Conservation (phyloP, 139 green algal genomes). For the Auxenochlorella pyrenoidosa region DNA sequence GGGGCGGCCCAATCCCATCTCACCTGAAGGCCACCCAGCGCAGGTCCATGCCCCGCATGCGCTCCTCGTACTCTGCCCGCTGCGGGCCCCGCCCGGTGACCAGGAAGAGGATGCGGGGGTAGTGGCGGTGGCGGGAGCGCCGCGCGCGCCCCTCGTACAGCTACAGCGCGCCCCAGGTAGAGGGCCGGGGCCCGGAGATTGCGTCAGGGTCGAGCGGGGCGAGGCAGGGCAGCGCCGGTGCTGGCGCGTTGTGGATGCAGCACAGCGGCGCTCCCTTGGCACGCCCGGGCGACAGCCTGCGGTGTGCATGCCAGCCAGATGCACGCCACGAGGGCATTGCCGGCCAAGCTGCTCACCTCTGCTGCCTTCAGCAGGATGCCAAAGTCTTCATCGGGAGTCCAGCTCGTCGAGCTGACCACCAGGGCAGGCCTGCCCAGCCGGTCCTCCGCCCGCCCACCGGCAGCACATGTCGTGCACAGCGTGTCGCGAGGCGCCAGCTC, state of each 20-base stretch:
- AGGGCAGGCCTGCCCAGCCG: constrained; percentile 78
- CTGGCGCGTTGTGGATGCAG: neutral
- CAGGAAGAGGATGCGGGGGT: constrained; percentile 52
- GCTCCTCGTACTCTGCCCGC: constrained; percentile 71
- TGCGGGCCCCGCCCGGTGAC: constrained; percentile 90
- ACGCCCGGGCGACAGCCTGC: neutral
- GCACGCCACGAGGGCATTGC: no score
- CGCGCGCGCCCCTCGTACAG: constrained; percentile 28
- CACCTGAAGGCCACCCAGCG: constrained; percentile 78
- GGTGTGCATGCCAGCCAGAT: neutral
- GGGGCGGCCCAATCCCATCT: neutral
- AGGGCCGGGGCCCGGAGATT: neutral
- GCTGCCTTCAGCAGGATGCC: constrained; percentile 84
- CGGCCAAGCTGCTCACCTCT: constrained; percentile 13
- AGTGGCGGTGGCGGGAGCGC: constrained; percentile 33
- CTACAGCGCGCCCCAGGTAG: neutral
- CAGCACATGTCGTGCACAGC: constrained; percentile 36
- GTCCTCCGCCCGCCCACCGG: constrained; percentile 2
- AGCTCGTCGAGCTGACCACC: constrained; percentile 95
- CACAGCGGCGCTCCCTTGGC: neutral
- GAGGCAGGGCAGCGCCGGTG: no score
- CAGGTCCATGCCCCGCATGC: constrained; percentile 74
- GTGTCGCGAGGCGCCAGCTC: constrained; percentile 15
- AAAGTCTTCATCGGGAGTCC: constrained; percentile 99
- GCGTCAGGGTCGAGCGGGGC: no score